These are phyloP conservation scores for Ensete ventricosum DNA, from an alignment of 176 grass and related monocot genomes.

Conservation along the genomic window DNA sequence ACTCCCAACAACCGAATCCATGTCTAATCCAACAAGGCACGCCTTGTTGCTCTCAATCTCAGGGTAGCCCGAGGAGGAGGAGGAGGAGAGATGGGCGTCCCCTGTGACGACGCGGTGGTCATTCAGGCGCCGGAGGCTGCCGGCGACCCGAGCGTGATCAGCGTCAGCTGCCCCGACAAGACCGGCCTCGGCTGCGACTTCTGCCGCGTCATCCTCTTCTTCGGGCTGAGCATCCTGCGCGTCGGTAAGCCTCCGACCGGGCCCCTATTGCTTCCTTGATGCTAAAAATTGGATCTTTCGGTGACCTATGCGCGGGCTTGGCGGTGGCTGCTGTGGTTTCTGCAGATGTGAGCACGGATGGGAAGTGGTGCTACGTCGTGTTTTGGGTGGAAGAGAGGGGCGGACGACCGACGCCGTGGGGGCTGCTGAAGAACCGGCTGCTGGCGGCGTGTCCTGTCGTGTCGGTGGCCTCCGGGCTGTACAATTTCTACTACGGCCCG, in stretches of 20 bases:
- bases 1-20: too few relatives aligned
- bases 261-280: not conserved
- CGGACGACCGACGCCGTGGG: conserved; percentile 30
- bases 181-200: conserved; percentile 14
- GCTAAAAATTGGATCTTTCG: not conserved
- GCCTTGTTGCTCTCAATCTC: too few relatives aligned
- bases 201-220: conserved; percentile 5
- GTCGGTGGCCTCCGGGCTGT: not conserved
- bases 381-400: conserved; percentile 44
- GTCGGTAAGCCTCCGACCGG: not conserved
- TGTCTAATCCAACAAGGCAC: too few relatives aligned
- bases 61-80: not conserved
- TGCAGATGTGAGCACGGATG: conserved; percentile 77
- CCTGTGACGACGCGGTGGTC: conserved; percentile 2
- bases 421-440: conserved; percentile 39
- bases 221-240: not conserved
- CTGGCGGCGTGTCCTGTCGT: conserved; percentile 6
- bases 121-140: not conserved
- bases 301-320: too few relatives aligned
- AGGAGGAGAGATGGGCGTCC: not conserved
- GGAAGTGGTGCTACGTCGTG: conserved; percentile 77
- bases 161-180: conserved; percentile 9
- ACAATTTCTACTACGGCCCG: conserved; percentile 3
- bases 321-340: not conserved
- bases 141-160: conserved; percentile 8